Base-by-base conservation (phyloP, 495 filamentous ascomycete genomes). In the Xylaria bambusicola region DNA sequence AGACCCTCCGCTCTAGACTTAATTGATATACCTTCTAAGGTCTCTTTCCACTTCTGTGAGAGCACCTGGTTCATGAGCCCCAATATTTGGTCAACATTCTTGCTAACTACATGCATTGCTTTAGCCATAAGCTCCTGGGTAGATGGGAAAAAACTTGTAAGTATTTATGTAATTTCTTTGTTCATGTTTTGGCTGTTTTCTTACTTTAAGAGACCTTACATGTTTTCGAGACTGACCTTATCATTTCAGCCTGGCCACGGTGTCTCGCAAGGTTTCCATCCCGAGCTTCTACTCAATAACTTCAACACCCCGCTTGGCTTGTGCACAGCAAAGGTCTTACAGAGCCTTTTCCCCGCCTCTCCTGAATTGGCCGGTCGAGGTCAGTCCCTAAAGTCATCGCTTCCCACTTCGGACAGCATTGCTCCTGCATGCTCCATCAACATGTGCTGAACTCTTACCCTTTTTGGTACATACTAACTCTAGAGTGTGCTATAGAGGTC, bases 261-360 rank as follows among this genome's bases (percentile, higher is more conserved):
- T 36, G 88, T 88, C 38, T 83, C 93, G 0, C 97, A 93, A 0
- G 86, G 89, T 40, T 93, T 97, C 74, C 91, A 86, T 62, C 94
- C 93, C 3, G 94, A 98, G 73, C 82, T 98, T 40, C 90, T 97
- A 48, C 82, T 98, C 35, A 97, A 97, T 73, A 92, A 93, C 69
- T 98, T 98, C 79, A 85, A 90, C 64, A 98, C 95, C 10, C 36
- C 13, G 7, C 36, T 38, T 15, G 95, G 95, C 71, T 77, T 96
- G 4, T 79, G 96, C n/a, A 91, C 90, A 0, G 94, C 92, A 10
- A 87, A 90, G 62, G 78, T 96, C 0, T 93, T 98, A 80, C 82
- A 87, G 60, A 84, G 84, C 0, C 73, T 97, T 38, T 97, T 94
- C 76, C 93, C 93, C 0, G 79, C 87, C 2, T 82, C 85, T 52